A percentile compares a stretch with the other conserved stretches of the same genome.
Conservation (phyloP, 352 stramenopile species). For the Thraustochytrium sp. region DNA sequence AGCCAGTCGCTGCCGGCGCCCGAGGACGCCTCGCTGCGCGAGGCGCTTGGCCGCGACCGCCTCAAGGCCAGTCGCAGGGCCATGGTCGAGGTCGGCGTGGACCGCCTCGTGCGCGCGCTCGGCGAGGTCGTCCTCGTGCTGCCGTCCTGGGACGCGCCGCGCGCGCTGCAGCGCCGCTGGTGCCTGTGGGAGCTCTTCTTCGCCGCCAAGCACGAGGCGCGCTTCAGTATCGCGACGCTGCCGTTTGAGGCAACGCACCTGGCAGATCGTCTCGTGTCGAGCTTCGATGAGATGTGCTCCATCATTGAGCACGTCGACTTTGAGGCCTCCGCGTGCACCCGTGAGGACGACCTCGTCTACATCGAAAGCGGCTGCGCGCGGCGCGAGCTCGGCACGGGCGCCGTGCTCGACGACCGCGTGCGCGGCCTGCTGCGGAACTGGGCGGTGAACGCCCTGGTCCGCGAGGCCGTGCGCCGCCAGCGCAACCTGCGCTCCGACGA, state of each 20-base stretch:
- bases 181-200: constrained; percentile 36
- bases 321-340: not conserved
- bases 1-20: not conserved
- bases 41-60: not conserved
- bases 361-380: not conserved
- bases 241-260: not conserved
- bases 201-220: not conserved
- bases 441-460: not conserved
- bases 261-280: not conserved
- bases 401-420: not conserved
- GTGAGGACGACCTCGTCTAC: not conserved
- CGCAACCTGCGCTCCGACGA: not conserved
- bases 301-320: not conserved
- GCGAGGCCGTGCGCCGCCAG: not conserved
- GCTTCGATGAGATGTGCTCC: not conserved
- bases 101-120: not conserved
- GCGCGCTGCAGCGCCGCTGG: not conserved
- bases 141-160: not conserved
- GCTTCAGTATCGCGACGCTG: not conserved
- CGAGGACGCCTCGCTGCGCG: not conserved
- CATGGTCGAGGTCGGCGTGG: not conserved
- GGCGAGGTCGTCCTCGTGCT: not conserved
- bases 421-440: not conserved
- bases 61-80: not conserved
- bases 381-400: not conserved